phyloP scores from a whole-genome alignment of 78 protist species.

The Speleostelium caveatum region DNA sequence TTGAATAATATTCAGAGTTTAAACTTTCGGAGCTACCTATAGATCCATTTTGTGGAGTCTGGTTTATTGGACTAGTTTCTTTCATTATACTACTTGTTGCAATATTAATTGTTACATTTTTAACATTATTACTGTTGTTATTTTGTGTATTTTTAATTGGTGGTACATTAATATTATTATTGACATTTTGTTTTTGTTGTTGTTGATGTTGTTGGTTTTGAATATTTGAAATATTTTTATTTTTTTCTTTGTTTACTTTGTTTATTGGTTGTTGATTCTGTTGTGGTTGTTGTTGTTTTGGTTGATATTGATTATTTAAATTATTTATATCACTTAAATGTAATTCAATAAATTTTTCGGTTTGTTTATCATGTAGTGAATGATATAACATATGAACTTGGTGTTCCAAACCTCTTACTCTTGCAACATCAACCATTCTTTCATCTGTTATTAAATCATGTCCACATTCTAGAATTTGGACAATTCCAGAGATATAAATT shows the following conservation, averaged over 20 bases:
- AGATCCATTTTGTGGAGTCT: background rate
- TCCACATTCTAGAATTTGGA: slow-evolving; percentile 70
- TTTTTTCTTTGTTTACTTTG: background rate
- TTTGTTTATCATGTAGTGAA: slow-evolving; percentile 54
- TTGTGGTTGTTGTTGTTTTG: background rate
- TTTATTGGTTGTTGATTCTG: background rate
- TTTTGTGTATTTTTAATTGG: background rate
- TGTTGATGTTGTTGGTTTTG: slow-evolving; percentile 8
- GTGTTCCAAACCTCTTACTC: slow-evolving; percentile 73
- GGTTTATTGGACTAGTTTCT: background rate
- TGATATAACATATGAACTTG: slow-evolving; percentile 78
- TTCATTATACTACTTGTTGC: background rate
- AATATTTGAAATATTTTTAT: background rate
- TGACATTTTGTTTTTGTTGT: background rate
- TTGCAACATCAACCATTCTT: slow-evolving; percentile 78
- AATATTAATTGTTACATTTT: background rate
- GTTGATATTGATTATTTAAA: background rate
- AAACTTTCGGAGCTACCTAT: no score
- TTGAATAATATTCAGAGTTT: no score
- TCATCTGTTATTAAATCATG: slow-evolving; percentile 66
- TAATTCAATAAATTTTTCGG: background rate
- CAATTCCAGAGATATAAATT: slow-evolving; percentile 62
- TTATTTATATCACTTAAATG: background rate
- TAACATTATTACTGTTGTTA: background rate
- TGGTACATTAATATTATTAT: background rate